Evolutionary conservation across 306 rosid genomes (phyloP).

Genomic region (Heteromeles arbutifolia): DNA sequence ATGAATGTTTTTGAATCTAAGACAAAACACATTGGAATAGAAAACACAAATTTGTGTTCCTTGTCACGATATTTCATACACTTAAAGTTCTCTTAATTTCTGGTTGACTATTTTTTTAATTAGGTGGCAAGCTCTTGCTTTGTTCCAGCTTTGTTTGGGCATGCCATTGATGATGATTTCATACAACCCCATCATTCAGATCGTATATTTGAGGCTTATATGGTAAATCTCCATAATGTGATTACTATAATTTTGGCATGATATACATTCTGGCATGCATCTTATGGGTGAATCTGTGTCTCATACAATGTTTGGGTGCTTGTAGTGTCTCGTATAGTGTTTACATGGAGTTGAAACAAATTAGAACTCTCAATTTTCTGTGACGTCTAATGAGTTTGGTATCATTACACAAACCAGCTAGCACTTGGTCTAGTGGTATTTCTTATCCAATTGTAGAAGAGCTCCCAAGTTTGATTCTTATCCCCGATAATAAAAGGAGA

Average conservation of each 20-base stretch:
- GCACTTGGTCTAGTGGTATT: background rate
- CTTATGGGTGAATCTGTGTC: background rate
- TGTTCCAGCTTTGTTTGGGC: conserved; percentile 79
- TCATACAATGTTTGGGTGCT: background rate
- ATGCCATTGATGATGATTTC: conserved; percentile 91
- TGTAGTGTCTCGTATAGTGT: background rate
- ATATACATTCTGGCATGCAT: conserved; percentile 1
- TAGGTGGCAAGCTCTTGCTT: conserved; percentile 90
- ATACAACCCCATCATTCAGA: conserved; percentile 91
- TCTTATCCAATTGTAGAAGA: background rate
- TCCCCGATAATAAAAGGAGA: background rate
- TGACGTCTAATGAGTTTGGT: background rate
- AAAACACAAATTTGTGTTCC: background rate
- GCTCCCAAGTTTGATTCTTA: background rate
- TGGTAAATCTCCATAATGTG: conserved; percentile 42
- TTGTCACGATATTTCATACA: background rate
- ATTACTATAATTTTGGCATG: background rate
- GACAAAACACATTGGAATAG: background rate
- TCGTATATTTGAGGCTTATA: conserved; percentile 70
- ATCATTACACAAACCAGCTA: background rate
- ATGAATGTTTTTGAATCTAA: background rate
- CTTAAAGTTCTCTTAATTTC: background rate
- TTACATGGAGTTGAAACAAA: background rate
- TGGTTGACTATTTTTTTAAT: conserved; percentile 7
- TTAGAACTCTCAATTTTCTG: background rate